These are phyloP conservation scores for Arachis hypogaea DNA, from an alignment of 306 rosid genomes.

Conservation along the genomic window DNA sequence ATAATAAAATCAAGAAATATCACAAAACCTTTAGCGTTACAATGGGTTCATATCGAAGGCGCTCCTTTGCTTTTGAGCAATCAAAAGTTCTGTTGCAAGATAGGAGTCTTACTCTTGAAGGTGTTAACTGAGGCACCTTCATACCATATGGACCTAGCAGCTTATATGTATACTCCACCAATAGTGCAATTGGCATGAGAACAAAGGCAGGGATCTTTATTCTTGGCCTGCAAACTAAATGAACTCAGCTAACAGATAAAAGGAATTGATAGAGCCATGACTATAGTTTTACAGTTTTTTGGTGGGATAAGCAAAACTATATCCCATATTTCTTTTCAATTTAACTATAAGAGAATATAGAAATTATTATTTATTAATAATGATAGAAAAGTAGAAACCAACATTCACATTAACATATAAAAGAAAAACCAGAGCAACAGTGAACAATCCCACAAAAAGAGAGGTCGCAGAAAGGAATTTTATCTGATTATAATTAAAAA, in stretches of 20 bases:
- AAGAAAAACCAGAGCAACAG: constrained; percentile 1
- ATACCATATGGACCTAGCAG: constrained; percentile 94
- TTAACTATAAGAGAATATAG: neutral
- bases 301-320: neutral
- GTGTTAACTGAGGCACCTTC: constrained; percentile 95
- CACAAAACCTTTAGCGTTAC: constrained; percentile 70
- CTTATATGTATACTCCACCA: constrained; percentile 76
- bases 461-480: neutral
- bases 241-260: constrained; percentile 43
- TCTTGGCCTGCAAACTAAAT: constrained; percentile 78
- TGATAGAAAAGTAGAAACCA: neutral
- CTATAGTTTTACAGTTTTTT: neutral
- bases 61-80: constrained; percentile 87
- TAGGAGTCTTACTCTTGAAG: constrained; percentile 90
- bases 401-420: constrained; percentile 9
- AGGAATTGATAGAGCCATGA: constrained; percentile 15
- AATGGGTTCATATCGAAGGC: constrained; percentile 78
- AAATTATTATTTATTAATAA: constrained; percentile 6
- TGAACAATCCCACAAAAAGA: neutral
- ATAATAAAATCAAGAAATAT: constrained; percentile 12
- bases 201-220: constrained; percentile 79
- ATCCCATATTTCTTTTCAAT: constrained; percentile 20
- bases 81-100: constrained; percentile 86
- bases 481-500: neutral
- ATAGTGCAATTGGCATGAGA: constrained; percentile 88